Conservation (phyloP, 306 rosid species). For the Lagenaria siceraria region DNA sequence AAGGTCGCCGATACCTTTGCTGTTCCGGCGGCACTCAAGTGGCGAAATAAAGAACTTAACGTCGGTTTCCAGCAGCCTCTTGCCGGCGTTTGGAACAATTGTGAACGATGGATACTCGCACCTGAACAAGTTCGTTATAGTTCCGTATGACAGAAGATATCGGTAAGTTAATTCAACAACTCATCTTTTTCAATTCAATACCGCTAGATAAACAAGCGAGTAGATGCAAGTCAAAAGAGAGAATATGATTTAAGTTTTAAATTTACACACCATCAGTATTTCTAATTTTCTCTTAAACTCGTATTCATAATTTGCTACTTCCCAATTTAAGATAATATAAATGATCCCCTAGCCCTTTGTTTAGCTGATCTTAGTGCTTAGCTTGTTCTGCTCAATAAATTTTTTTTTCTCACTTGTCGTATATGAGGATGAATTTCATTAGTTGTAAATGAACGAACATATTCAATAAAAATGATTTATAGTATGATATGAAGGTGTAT, state of each 20-base stretch:
- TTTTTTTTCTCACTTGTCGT: no score
- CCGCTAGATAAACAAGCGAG: not conserved
- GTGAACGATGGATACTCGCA: slow-evolving; percentile 32
- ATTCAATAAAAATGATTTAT: not conserved
- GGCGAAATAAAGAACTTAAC: slow-evolving; percentile 44
- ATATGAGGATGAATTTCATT: no score
- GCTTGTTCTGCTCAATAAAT: not conserved
- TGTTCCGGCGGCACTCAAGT: slow-evolving; percentile 40
- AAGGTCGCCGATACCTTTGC: slow-evolving; percentile 28
- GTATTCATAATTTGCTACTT: no score
- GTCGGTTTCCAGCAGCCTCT: slow-evolving; percentile 54
- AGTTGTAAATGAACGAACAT: not conserved
- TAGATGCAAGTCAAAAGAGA: not conserved
- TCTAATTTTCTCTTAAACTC: not conserved
- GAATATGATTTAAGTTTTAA: not conserved
- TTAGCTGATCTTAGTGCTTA: not conserved
- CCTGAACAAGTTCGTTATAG: slow-evolving; percentile 39
- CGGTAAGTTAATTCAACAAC: slow-evolving; percentile 19
- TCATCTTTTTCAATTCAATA: not conserved
- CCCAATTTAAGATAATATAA: not conserved
- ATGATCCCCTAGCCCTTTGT: not conserved
- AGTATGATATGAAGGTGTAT: not conserved
- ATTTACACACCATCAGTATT: not conserved
- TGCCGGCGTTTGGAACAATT: slow-evolving; percentile 60
- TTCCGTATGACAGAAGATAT: slow-evolving; percentile 62